Percentiles rank a stretch among this genome's conserved stretches.
These are phyloP conservation scores for Alternaria ventricosa DNA, from an alignment of 2,329 filamentous ascomycete genomes.

Conservation along the genomic window DNA sequence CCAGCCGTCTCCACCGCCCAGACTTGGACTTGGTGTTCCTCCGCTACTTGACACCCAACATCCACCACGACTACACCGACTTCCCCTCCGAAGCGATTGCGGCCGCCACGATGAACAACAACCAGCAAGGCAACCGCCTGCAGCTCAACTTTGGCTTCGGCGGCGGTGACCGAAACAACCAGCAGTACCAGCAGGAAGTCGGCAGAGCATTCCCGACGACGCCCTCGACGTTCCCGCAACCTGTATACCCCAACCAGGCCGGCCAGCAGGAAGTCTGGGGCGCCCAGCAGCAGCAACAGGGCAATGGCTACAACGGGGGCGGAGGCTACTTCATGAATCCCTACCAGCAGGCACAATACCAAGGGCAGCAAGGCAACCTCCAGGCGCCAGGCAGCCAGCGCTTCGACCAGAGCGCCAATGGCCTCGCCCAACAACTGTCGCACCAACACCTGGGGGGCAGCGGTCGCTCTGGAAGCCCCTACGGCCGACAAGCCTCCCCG, in stretches of 20 bases:
- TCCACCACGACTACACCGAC: slow-evolving; percentile 8
- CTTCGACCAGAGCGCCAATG: slow-evolving; percentile 84
- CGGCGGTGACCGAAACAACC: slow-evolving; percentile 46
- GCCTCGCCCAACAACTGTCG: slow-evolving; percentile 93
- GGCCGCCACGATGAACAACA: slow-evolving; percentile 43
- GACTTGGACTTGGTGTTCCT: slow-evolving; percentile 20
- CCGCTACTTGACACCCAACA: slow-evolving; percentile 14
- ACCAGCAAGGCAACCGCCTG: slow-evolving; percentile 54
- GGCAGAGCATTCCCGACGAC: slow-evolving; percentile 68
- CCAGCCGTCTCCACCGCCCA: slow-evolving; percentile 16
- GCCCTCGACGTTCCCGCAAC: slow-evolving; percentile 94
- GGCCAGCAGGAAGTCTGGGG: slow-evolving; percentile 68
- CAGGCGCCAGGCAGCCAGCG: slow-evolving; percentile 60
- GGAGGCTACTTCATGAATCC: slow-evolving; percentile 60
- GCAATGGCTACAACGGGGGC: slow-evolving; percentile 25
- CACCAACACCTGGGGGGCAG: slow-evolving; percentile 87
- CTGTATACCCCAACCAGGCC: slow-evolving; percentile 70
- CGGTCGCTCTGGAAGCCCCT: slow-evolving; percentile 70
- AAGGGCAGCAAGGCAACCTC: slow-evolving; percentile 57
- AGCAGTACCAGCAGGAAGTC: slow-evolving; percentile 51
- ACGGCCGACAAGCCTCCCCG: slow-evolving; percentile 72
- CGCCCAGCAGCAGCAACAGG: slow-evolving; percentile 50
- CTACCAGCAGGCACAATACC: slow-evolving; percentile 54
- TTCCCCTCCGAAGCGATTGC: slow-evolving; percentile 16
- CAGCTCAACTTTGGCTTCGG: slow-evolving; percentile 61